Evolutionary conservation across 2,329 filamentous ascomycete genomes (phyloP).

Genomic region (Aspergillus felis): DNA sequence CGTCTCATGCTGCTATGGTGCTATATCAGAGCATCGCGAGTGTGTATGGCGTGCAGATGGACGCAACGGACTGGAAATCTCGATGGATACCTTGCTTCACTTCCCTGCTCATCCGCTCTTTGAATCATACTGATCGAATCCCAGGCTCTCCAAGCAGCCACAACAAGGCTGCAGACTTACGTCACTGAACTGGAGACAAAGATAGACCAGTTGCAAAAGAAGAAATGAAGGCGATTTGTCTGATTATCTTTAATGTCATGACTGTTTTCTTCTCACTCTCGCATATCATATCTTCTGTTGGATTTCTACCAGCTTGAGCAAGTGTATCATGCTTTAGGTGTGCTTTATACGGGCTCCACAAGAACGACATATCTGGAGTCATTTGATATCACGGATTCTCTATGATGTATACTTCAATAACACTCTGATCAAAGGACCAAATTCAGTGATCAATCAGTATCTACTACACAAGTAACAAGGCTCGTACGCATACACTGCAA

Average conservation of each 20-base stretch:
- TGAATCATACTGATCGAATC: not conserved
- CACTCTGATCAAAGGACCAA: not conserved
- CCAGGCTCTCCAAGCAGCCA: constrained; percentile 80
- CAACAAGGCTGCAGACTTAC: constrained; percentile 80
- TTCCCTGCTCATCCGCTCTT: not conserved
- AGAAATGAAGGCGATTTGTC: constrained; percentile 49
- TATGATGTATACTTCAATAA: not conserved
- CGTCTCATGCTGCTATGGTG: constrained; percentile 1
- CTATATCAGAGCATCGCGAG: not conserved
- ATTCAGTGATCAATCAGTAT: not conserved
- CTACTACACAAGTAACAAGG: not conserved
- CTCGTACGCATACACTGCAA: not conserved
- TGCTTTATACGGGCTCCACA: not conserved
- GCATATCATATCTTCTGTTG: not conserved
- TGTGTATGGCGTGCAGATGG: not conserved
- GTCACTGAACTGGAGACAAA: constrained; percentile 78
- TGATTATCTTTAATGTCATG: not conserved
- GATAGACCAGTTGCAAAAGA: constrained; percentile 65
- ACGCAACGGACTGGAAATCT: not conserved
- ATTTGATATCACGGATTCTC: not conserved
- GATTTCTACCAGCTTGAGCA: constrained; percentile 3
- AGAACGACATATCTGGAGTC: not conserved
- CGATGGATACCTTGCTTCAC: not conserved
- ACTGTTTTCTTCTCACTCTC: constrained; percentile 4
- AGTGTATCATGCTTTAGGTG: not conserved